Conservation (phyloP, 176 grass and related monocot species). For the Rhynchospora tenuis region DNA sequence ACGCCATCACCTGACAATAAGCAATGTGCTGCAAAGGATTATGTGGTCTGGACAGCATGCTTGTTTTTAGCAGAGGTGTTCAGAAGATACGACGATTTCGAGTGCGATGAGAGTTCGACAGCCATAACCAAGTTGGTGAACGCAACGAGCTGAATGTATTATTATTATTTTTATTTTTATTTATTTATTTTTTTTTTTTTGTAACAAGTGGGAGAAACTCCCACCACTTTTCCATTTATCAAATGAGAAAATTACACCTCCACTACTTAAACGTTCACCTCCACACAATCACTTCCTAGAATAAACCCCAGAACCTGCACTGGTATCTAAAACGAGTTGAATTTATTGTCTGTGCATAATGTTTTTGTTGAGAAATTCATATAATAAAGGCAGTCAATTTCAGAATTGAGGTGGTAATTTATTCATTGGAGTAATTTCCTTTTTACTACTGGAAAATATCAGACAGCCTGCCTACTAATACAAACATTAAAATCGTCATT, state of each 20-base stretch:
- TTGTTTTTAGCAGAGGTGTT: conserved; percentile 72
- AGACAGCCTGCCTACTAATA: neutral
- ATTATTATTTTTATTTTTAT: no score
- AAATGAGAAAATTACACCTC: no score
- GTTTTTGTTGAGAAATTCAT: neutral
- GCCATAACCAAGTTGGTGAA: conserved; percentile 54
- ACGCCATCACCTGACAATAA: conserved; percentile 48
- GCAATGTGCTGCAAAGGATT: conserved; percentile 93
- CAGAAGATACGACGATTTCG: conserved; percentile 68
- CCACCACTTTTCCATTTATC: no score
- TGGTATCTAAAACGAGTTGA: neutral
- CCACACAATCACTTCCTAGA: no score
- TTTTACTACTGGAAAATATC: neutral
- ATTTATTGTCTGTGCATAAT: neutral
- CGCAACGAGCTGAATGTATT: conserved; percentile 1
- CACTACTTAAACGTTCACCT: no score
- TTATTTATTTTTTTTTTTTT: no score
- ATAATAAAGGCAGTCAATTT: neutral
- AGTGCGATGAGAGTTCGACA: conserved; percentile 20
- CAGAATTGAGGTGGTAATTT: neutral
- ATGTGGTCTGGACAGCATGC: conserved; percentile 69
- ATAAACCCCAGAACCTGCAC: no score
- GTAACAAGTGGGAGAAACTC: no score
- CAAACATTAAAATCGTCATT: neutral
- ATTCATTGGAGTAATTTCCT: neutral